phyloP scores from a whole-genome alignment of 1,284 basidiomycete genomes.

The Cryptococcus neoformans region DNA sequence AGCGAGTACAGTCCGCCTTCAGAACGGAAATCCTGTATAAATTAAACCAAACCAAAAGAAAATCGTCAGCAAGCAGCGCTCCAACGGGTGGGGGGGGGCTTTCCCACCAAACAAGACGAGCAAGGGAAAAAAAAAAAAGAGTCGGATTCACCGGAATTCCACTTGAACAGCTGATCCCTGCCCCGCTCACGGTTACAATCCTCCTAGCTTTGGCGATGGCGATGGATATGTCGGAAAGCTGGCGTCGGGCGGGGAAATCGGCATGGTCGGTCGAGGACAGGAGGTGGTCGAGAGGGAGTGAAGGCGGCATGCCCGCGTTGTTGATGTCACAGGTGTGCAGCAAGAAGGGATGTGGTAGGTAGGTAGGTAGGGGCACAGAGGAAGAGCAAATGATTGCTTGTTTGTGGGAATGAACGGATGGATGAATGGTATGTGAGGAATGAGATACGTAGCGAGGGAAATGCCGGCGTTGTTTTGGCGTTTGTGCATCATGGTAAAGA shows the following conservation, averaged over 20 bases:
- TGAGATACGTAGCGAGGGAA: no score
- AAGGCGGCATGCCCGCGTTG: conserved; percentile 24
- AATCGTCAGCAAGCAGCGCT: not conserved
- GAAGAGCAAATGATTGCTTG: not conserved
- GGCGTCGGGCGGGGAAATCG: conserved; percentile 25
- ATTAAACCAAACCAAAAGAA: not conserved
- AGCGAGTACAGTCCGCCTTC: conserved; percentile 83
- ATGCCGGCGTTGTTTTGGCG: no score
- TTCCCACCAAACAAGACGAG: not conserved
- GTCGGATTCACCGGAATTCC: conserved; percentile 74
- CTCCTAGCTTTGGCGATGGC: conserved; percentile 76
- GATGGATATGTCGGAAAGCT: conserved; percentile 65
- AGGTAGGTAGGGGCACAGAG: not conserved
- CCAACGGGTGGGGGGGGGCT: not conserved
- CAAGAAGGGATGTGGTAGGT: not conserved
- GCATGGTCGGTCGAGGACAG: conserved; percentile 19
- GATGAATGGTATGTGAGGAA: not conserved
- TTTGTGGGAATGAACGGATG: not conserved
- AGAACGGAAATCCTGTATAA: conserved; percentile 76
- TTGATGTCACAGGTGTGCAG: not conserved
- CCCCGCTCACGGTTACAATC: conserved; percentile 83
- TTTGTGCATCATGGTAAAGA: not conserved
- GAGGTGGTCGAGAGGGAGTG: conserved; percentile 33
- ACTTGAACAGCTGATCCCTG: conserved; percentile 87
- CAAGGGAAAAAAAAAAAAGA: no score